phyloP scores from a whole-genome alignment of 768 basidiomycete genomes.

The Scleroderma citrinum region DNA sequence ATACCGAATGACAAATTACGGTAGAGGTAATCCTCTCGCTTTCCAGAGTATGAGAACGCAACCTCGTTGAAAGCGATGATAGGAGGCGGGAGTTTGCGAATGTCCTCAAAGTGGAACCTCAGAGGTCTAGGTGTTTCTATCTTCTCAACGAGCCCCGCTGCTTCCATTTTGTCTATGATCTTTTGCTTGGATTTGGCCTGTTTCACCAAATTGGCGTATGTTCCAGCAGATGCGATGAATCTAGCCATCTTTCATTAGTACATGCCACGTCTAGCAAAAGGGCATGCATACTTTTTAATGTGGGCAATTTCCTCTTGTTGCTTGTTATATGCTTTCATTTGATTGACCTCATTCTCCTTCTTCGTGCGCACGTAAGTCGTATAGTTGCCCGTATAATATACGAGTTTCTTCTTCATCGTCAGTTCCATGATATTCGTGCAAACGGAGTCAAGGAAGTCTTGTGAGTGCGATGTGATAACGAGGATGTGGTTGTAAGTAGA shows the following conservation, averaged over 20 bases:
- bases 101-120: conserved; percentile 94
- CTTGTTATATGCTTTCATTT: conserved; percentile 99
- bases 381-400: conserved; percentile 96
- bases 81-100: conserved; percentile 89
- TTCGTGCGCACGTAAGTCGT: conserved; percentile 96
- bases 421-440: conserved; percentile 99
- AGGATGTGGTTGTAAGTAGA: conserved; percentile 99
- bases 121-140: conserved; percentile 69
- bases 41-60: conserved; percentile 93
- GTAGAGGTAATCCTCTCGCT: conserved; percentile 85
- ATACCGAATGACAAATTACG: conserved; percentile 92
- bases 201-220: conserved; percentile 96
- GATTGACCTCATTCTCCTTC: conserved; percentile 96
- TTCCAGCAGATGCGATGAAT: conserved; percentile 99
- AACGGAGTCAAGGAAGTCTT: conserved; percentile 97
- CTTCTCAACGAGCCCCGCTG: conserved; percentile 93
- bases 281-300: conserved; percentile 80
- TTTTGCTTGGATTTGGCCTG: conserved; percentile 99
- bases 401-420: conserved; percentile 84
- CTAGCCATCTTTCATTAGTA: conserved; percentile 30
- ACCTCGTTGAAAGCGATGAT: conserved; percentile 95
- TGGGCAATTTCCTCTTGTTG: conserved; percentile 98
- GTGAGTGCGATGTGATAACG: conserved; percentile 96
- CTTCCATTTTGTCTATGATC: conserved; percentile 99
- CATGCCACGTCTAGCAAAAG: neutral